Base-by-base conservation (phyloP, 495 filamentous ascomycete genomes). In the Daldinia decipiens region DNA sequence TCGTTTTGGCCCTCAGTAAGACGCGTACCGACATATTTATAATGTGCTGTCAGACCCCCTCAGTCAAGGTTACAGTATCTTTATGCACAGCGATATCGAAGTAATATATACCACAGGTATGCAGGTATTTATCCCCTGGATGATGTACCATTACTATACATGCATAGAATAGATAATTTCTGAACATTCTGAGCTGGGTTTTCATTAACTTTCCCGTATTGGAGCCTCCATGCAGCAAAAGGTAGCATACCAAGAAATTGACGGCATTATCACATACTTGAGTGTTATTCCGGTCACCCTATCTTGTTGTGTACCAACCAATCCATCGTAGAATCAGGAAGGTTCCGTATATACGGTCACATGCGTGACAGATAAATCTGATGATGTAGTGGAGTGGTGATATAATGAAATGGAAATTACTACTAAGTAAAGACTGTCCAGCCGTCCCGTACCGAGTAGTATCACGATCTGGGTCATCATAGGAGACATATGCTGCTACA, bases 401-500 rank as follows among this genome's bases (percentile, higher is more conserved):
- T 17, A 45, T 45, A 19, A 45, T 47, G 6, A 21, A 47, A 47
- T 40, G 6, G 0, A n/a, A 40, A 15, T 40, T 6, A 15, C 9
- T 13, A 19, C 45, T 2, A 7, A 19, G 8, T 24, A 3, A 24
- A 3, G 17, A 17, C 45, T 12, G 26, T 51, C 13, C 15, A 26
- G 45, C 21, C 21, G 39, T 51, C 24, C 24, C 0, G 17, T n/a
- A 31, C 24, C 26, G 5, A 31, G 7, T 13, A n/a, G 24, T 0
- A 53, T 31, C 50, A 53, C 31, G 50, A 31, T 53, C 50, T 53
- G 31, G 24, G 8, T 13, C 50, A 53, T 29, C 4, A 36, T 36
- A 13, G 12, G 3, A 13, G 11, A 36, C 5, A 7, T n/a, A 29
- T 15, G 6, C 5, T 31, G 13, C 11, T 53, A 31, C 7, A 12